These are phyloP conservation scores for Cubamyces lactineus DNA, from an alignment of 768 basidiomycete genomes.

Conservation along the genomic window DNA sequence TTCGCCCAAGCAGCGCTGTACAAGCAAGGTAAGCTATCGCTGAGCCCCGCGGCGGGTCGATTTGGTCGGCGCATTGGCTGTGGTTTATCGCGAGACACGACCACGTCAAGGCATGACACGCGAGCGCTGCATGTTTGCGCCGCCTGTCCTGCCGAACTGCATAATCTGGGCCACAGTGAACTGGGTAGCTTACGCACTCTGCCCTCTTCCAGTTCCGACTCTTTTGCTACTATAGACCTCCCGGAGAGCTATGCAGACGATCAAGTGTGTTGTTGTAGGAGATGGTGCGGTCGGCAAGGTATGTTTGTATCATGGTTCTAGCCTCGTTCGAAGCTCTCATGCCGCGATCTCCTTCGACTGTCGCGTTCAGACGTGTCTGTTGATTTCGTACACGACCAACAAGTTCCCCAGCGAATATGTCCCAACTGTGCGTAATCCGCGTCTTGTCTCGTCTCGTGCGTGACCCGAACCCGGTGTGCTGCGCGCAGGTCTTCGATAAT, in stretches of 20 bases:
- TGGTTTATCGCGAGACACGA: not conserved
- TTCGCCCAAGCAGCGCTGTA: slow-evolving; percentile 10
- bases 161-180: not conserved
- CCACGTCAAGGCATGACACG: slow-evolving; percentile 24
- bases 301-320: slow-evolving; percentile 36
- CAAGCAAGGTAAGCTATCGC: slow-evolving; percentile 20
- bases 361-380: slow-evolving; percentile 77
- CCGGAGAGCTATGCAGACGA: slow-evolving; percentile 78
- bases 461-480: not conserved
- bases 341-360: slow-evolving; percentile 3
- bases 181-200: slow-evolving; percentile 12
- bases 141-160: slow-evolving; percentile 8
- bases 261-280: slow-evolving; percentile 97
- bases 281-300: slow-evolving; percentile 99
- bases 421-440: slow-evolving; percentile 74
- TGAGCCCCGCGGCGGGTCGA: not conserved
- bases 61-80: not conserved
- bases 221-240: slow-evolving; percentile 26
- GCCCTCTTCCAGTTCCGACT: slow-evolving; percentile 5
- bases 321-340: not conserved
- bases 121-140: slow-evolving; percentile 23
- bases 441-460: slow-evolving; percentile 17
- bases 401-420: slow-evolving; percentile 99
- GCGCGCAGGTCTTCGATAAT: slow-evolving; percentile 87
- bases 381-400: slow-evolving; percentile 98